Conservation (phyloP, 805 yeast species). For the Metschnikowia matae region DNA sequence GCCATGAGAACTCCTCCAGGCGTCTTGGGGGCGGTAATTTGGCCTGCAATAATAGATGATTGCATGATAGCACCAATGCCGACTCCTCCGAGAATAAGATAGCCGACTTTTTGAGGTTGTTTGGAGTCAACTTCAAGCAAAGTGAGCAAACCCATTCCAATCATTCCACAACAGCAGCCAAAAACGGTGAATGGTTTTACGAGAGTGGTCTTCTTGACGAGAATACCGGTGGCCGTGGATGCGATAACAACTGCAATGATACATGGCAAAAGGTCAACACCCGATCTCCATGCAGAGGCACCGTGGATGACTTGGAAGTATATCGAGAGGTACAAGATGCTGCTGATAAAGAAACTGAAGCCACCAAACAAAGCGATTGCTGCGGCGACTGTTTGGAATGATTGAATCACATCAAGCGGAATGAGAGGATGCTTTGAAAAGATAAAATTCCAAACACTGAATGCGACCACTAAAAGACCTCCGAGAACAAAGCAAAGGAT, state of each 20-base stretch:
- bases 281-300: conserved; percentile 41
- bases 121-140: conserved; percentile 40
- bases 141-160: conserved; percentile 44
- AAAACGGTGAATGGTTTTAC: conserved; percentile 40
- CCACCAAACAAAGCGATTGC: conserved; percentile 12
- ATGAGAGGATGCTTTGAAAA: conserved; percentile 19
- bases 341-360: conserved; percentile 19
- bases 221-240: conserved; percentile 35
- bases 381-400: conserved; percentile 15
- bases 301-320: conserved; percentile 49
- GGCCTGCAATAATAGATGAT: conserved; percentile 41
- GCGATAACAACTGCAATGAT: conserved; percentile 37
- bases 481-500: conserved; percentile 23
- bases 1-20: conserved; percentile 48
- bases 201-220: conserved; percentile 33
- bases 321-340: conserved; percentile 31
- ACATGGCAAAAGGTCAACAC: conserved; percentile 42
- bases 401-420: conserved; percentile 15
- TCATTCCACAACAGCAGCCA: conserved; percentile 32
- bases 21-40: conserved; percentile 47
- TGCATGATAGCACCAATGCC: conserved; percentile 48
- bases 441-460: conserved; percentile 18
- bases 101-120: conserved; percentile 37
- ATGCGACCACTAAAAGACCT: conserved; percentile 16
- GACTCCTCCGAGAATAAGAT: conserved; percentile 44